Evolutionary conservation across 2,329 filamentous ascomycete species (phyloP).

Genomic region (Aspergillus sp.): DNA sequence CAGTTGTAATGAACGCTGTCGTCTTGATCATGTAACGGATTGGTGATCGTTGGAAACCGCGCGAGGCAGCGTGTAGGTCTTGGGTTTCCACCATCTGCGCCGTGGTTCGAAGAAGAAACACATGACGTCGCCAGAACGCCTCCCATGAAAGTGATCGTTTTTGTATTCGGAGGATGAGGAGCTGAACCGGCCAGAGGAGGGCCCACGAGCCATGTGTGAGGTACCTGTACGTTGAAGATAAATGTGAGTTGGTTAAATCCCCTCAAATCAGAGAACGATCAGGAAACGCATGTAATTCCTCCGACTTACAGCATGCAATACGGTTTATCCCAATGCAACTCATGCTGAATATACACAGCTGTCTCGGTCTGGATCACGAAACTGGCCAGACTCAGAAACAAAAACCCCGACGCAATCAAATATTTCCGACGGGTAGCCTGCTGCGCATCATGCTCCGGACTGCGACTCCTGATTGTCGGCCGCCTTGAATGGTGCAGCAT

Average conservation of each 20-base stretch:
- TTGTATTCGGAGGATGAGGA: slow-evolving; percentile 73
- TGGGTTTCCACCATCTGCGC: slow-evolving; percentile 82
- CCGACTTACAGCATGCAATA: slow-evolving; percentile 87
- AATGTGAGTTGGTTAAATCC: background rate
- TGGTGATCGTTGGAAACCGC: slow-evolving; percentile 42
- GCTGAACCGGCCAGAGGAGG: slow-evolving; percentile 80
- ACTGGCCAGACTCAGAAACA: slow-evolving; percentile 74
- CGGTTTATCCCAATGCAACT: slow-evolving; percentile 93
- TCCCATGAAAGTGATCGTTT: slow-evolving; percentile 75
- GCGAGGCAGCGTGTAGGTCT: slow-evolving; percentile 58
- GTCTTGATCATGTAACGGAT: slow-evolving; percentile 72
- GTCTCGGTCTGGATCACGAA: slow-evolving; percentile 96
- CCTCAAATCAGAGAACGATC: too few relatives aligned
- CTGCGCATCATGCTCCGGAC: slow-evolving; percentile 61
- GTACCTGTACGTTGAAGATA: slow-evolving; percentile 46
- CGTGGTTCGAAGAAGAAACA: slow-evolving; percentile 59
- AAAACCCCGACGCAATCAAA: slow-evolving; percentile 77
- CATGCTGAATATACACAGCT: slow-evolving; percentile 88
- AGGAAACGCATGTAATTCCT: too few relatives aligned
- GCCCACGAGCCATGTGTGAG: slow-evolving; percentile 93
- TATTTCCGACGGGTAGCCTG: slow-evolving; percentile 75
- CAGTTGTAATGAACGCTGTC: slow-evolving; percentile 75
- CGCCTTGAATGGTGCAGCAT: slow-evolving; percentile 47
- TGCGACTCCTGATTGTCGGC: slow-evolving; percentile 71
- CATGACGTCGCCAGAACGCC: slow-evolving; percentile 76